These are phyloP conservation scores for Hanseniaspora occidentalis DNA, from an alignment of 805 yeast genomes.

Conservation along the genomic window DNA sequence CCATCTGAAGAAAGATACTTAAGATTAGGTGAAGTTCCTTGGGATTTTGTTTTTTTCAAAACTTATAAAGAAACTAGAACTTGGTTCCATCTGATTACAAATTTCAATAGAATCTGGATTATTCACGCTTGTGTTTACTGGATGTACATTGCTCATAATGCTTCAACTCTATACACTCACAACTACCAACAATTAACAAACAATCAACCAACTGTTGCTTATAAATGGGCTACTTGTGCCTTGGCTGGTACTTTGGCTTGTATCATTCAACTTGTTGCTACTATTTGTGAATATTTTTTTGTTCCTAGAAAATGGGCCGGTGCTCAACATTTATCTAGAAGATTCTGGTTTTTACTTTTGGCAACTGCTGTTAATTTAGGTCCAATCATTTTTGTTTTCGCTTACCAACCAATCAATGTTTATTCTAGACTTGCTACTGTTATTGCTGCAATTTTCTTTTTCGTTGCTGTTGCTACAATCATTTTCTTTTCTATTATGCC, in stretches of 20 bases:
- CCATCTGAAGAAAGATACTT: conserved; percentile 83
- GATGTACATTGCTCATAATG: conserved; percentile 90
- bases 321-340: conserved; percentile 89
- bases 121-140: conserved; percentile 82
- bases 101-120: conserved; percentile 97
- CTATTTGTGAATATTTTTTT: conserved; percentile 85
- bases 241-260: conserved; percentile 86
- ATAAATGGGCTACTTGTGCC: conserved; percentile 87
- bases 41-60: conserved; percentile 89
- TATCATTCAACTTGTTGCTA: conserved; percentile 72
- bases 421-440: conserved; percentile 62
- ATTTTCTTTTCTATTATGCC: conserved; percentile 91
- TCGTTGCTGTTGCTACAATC: conserved; percentile 74
- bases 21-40: conserved; percentile 81
- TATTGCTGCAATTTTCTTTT: conserved; percentile 78
- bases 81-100: conserved; percentile 91
- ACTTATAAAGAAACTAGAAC: conserved; percentile 93
- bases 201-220: conserved; percentile 81
- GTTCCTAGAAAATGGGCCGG: conserved; percentile 99
- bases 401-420: conserved; percentile 57
- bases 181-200: conserved; percentile 73
- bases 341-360: conserved; percentile 60
- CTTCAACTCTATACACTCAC: conserved; percentile 83
- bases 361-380: conserved; percentile 65
- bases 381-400: conserved; percentile 77